These are phyloP conservation scores for Kwoniella dejecticola DNA, from an alignment of 768 basidiomycete genomes.

Conservation along the genomic window DNA sequence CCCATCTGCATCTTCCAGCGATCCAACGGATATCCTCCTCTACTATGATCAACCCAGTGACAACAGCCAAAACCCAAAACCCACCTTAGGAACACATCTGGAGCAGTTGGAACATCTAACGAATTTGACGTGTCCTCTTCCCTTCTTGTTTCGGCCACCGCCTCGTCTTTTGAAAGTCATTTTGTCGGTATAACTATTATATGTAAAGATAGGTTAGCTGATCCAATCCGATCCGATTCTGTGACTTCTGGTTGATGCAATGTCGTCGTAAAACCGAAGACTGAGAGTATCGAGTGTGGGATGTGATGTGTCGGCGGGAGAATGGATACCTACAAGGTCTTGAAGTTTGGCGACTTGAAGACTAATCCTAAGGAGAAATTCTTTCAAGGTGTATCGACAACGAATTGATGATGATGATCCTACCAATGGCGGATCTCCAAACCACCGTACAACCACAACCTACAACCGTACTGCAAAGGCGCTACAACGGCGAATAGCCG, in stretches of 20 bases:
- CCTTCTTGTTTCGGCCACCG: conserved; percentile 98
- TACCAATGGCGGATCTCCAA: not conserved
- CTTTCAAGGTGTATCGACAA: not conserved
- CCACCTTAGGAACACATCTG: conserved; percentile 78
- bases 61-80: conserved; percentile 17
- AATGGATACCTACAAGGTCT: conserved; percentile 22
- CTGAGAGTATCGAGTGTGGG: too few relatives aligned
- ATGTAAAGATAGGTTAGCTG: not conserved
- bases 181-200: conserved; percentile 21
- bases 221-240: too few relatives aligned
- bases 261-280: too few relatives aligned
- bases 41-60: not conserved
- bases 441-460: not conserved
- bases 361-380: conserved; percentile 2
- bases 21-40: not conserved
- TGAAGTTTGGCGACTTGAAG: conserved; percentile 21
- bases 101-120: conserved; percentile 99
- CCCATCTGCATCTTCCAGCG: not conserved
- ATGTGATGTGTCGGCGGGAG: not conserved
- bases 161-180: conserved; percentile 99
- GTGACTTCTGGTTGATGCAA: too few relatives aligned
- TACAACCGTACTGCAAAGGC: not conserved
- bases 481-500: not conserved
- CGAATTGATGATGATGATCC: conserved; percentile 4
- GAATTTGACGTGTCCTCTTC: conserved; percentile 91